Base-by-base conservation (phyloP, 768 basidiomycete species). In the Tremella fuciformis region DNA sequence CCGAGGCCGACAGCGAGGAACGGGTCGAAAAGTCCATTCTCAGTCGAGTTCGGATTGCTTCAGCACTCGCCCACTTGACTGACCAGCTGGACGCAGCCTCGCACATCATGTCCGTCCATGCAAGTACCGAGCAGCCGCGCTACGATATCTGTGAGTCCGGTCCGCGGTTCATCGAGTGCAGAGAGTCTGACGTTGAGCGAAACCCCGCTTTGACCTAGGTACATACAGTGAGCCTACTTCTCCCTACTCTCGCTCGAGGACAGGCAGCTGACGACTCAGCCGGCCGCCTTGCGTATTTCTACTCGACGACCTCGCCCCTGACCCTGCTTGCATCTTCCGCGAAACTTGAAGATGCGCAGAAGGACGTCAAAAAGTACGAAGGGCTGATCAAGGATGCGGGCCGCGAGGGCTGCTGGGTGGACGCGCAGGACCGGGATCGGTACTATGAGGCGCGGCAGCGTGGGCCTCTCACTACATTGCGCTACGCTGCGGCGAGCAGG, bases 301-400 rank as follows among this genome's bases (percentile, higher is more conserved):
- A 76, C 61, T 76, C 74, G 1, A 70, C 67, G 8, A 76, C 74
- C 0, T 76, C 74, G 1, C 74, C 74, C 19, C 58, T 76, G 4
- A 76, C 74, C 15, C 65, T 76, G 13, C 62, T 76, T 21, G 73
- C 73, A 13, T 70, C 70, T 1, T 59, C 70, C 2, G 26, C 40
- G 18, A 38, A 65, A 50, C 63, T 76, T 34, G 62, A 66, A 16
- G 53, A 74, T 29, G 74, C 74, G 16, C 74, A 76, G 39, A 46
- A 52, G 38, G 64, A 65, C 57, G 74, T 74, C 4, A 56, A 54
- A 44, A 59, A 65, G 21, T 76, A 70, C 44, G 68, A 76, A 26
- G 56, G 42, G 2, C 13, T 62, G 57, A 76, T 76, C 58, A 76
- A 76, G 55, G 72, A 76, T 42, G 25, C 39, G 13, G 72, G 74